A percentile compares a stretch with the other conserved stretches of the same genome.
phyloP scores from a whole-genome alignment of 768 basidiomycete species.

The Pilatotrama ljubarskyi region DNA sequence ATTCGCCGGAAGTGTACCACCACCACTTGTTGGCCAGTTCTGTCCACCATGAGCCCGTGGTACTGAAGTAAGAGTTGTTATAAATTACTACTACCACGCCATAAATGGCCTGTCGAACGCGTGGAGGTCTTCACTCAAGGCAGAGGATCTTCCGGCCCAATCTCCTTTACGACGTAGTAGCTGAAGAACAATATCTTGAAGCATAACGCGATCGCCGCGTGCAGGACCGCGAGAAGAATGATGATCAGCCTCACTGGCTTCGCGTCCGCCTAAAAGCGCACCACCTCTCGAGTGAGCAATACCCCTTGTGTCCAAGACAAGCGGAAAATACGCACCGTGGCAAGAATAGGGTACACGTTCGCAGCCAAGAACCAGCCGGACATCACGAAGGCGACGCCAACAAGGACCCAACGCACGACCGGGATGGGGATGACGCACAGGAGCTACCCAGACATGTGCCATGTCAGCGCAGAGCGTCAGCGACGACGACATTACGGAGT shows the following conservation, averaged over 20 bases:
- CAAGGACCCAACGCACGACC: conserved; percentile 79
- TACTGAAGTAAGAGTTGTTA: neutral
- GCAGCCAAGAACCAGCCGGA: conserved; percentile 86
- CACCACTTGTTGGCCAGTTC: too few relatives aligned
- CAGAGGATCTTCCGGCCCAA: conserved; percentile 38
- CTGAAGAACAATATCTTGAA: conserved; percentile 82
- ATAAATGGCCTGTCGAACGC: neutral
- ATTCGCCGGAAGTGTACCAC: neutral
- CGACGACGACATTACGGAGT: neutral
- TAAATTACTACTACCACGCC: neutral
- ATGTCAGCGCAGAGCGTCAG: neutral
- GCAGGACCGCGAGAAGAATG: conserved; percentile 69
- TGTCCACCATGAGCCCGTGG: neutral
- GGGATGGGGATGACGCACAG: conserved; percentile 86
- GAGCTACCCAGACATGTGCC: conserved; percentile 45
- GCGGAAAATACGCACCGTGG: conserved; percentile 55
- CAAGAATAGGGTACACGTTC: conserved; percentile 89
- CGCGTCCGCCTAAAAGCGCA: conserved; percentile 66
- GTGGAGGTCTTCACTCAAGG: neutral
- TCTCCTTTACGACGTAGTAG: conserved; percentile 48
- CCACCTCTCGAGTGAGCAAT: neutral
- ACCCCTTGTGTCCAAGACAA: neutral
- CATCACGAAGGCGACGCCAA: conserved; percentile 66
- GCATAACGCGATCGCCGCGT: conserved; percentile 77
- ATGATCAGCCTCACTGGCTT: conserved; percentile 85